Conservation (phyloP, 371 early-diverging fungal genomes). For the Funneliformis caledonium region DNA sequence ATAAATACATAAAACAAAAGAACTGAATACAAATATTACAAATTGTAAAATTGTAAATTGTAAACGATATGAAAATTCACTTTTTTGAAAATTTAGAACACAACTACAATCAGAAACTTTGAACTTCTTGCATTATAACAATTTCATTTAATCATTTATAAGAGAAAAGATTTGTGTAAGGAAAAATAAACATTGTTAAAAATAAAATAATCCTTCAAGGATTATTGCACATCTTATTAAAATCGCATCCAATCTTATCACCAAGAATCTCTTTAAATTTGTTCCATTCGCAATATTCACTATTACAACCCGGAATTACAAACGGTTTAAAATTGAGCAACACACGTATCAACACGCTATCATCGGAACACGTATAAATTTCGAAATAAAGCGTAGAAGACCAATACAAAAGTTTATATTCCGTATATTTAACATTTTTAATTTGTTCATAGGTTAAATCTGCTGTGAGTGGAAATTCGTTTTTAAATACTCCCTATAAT, state of each 20-base stretch:
- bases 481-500: conserved; percentile 30
- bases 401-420: conserved; percentile 11
- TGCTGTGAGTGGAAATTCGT: conserved; percentile 5
- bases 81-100: too few relatives aligned
- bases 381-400: conserved; percentile 39
- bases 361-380: conserved; percentile 24
- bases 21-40: too few relatives aligned
- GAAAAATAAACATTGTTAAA: too few relatives aligned
- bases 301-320: neutral
- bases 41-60: too few relatives aligned
- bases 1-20: too few relatives aligned
- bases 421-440: neutral
- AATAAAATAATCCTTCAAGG: too few relatives aligned
- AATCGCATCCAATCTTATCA: conserved; percentile 21
- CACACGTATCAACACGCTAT: neutral
- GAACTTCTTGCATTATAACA: too few relatives aligned
- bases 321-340: conserved; percentile 2
- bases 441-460: neutral
- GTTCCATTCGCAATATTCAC: neutral
- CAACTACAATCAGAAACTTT: too few relatives aligned
- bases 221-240: conserved; percentile 1
- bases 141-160: too few relatives aligned
- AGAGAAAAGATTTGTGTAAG: too few relatives aligned
- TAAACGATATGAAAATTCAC: too few relatives aligned
- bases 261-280: neutral